These are phyloP conservation scores for Hypomyces perniciosus DNA, from an alignment of 2,329 filamentous ascomycete genomes.

Conservation along the genomic window DNA sequence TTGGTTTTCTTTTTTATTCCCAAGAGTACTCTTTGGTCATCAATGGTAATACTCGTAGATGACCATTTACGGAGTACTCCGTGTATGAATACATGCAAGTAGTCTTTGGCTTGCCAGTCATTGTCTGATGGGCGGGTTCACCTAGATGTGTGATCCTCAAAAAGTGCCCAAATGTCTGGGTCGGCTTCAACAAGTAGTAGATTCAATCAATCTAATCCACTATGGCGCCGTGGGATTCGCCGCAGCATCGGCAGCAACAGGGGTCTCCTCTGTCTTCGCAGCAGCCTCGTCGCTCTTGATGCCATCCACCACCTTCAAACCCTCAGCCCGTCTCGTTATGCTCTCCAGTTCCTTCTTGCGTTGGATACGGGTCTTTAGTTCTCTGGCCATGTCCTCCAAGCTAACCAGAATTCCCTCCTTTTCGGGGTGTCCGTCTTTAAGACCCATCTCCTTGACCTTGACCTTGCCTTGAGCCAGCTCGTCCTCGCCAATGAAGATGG, in stretches of 20 bases:
- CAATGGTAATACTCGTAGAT: no score
- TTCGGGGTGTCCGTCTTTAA: conserved; percentile 76
- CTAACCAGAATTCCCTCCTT: conserved; percentile 79
- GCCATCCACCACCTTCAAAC: conserved; percentile 41
- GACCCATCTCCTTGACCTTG: conserved; percentile 72
- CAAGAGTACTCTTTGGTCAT: no score
- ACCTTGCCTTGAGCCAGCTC: conserved; percentile 79
- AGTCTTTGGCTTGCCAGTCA: no score
- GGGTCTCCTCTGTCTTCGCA: conserved; percentile 18
- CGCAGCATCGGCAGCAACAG: conserved; percentile 7
- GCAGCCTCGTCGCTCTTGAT: conserved; percentile 36
- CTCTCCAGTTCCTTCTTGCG: conserved; percentile 40
- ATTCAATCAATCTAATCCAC: not conserved
- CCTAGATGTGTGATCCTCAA: no score
- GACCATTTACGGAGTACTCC: no score
- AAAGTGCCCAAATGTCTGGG: not conserved
- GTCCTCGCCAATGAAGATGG: conserved; percentile 84
- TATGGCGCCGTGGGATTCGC: conserved; percentile 6
- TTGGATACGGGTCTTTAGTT: conserved; percentile 48
- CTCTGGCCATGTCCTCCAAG: conserved; percentile 54
- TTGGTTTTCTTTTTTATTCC: no score
- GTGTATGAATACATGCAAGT: no score
- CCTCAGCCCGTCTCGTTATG: conserved; percentile 37
- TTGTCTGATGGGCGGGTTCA: no score
- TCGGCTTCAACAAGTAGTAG: not conserved